A percentile compares a stretch with the other conserved stretches of the same genome.
These are phyloP conservation scores for Camptophora hylomeconis DNA, from an alignment of 2,329 filamentous ascomycete genomes.

Conservation along the genomic window DNA sequence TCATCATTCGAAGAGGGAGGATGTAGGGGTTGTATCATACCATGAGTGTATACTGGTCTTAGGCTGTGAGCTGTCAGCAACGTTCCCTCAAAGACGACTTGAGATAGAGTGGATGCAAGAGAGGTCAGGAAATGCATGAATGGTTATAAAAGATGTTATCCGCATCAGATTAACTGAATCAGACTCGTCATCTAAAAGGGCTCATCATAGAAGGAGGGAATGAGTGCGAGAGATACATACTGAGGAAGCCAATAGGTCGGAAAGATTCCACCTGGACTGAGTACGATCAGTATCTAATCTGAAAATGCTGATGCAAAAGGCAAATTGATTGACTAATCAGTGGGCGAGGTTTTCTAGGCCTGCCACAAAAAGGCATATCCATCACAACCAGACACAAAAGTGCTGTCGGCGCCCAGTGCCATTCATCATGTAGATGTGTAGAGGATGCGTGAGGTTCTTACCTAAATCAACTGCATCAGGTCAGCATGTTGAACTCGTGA, in stretches of 20 bases:
- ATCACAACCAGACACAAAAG: slow-evolving; percentile 50
- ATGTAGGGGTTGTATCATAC: slow-evolving; percentile 3
- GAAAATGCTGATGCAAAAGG: not conserved
- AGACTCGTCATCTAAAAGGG: slow-evolving; percentile 50
- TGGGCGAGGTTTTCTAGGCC: slow-evolving; percentile 99
- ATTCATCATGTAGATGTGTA: slow-evolving; percentile 55
- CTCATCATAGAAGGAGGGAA: slow-evolving; percentile 32
- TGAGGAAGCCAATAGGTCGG: no score
- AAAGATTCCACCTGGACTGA: slow-evolving; percentile 6
- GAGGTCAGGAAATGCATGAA: slow-evolving; percentile 45
- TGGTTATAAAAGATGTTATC: slow-evolving; percentile 44
- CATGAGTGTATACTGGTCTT: no score
- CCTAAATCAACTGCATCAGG: not conserved
- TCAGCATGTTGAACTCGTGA: slow-evolving; percentile 1
- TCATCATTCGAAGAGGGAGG: slow-evolving; percentile 54
- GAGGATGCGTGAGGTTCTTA: slow-evolving; percentile 8
- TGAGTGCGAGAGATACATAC: slow-evolving; percentile 8
- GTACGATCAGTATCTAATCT: not conserved
- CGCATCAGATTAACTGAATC: slow-evolving; percentile 48
- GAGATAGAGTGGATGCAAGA: no score
- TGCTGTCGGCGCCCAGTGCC: slow-evolving; percentile 92
- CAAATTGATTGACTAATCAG: slow-evolving; percentile 42
- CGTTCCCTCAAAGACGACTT: no score
- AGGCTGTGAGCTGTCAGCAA: no score
- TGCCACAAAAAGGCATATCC: slow-evolving; percentile 85